phyloP scores from a whole-genome alignment of 345 rosid species.

The Psidium guajava region DNA sequence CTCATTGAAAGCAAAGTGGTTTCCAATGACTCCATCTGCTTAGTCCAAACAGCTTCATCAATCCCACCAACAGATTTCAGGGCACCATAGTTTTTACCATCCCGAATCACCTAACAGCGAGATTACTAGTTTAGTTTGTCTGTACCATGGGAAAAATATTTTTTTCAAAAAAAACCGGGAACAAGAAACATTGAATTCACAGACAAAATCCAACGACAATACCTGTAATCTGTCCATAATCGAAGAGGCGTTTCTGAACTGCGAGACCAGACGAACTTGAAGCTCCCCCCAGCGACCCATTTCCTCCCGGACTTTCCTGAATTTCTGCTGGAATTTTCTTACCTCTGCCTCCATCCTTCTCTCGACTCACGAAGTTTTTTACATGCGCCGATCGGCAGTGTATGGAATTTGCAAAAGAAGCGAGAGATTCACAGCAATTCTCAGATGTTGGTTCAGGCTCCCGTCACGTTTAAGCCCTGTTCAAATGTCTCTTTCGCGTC shows the following conservation, averaged over 20 bases:
- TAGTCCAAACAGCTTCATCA: conserved; percentile 40
- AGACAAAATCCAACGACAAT: not conserved
- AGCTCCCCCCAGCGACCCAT: conserved; percentile 59
- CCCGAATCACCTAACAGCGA: conserved; percentile 31
- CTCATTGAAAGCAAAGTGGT: conserved; percentile 45
- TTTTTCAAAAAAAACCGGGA: not conserved
- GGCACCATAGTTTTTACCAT: conserved; percentile 36
- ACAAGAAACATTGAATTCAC: not conserved
- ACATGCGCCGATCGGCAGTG: not conserved
- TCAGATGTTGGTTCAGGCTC: not conserved
- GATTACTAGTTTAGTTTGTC: not conserved
- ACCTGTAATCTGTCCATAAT: conserved; percentile 65
- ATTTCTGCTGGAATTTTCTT: conserved; percentile 61
- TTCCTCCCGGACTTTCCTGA: conserved; percentile 45
- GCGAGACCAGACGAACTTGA: conserved; percentile 52
- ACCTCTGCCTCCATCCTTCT: conserved; percentile 49
- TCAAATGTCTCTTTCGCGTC: not conserved
- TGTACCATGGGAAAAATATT: not conserved
- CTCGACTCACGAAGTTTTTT: not conserved
- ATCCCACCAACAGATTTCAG: conserved; percentile 44
- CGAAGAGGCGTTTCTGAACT: conserved; percentile 52
- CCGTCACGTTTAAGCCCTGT: not conserved
- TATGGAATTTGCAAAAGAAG: not conserved
- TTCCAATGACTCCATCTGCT: conserved; percentile 64
- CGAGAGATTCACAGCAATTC: not conserved